These are phyloP conservation scores for Abeoforma whisleri DNA, from an alignment of 78 protist genomes.

Conservation along the genomic window DNA sequence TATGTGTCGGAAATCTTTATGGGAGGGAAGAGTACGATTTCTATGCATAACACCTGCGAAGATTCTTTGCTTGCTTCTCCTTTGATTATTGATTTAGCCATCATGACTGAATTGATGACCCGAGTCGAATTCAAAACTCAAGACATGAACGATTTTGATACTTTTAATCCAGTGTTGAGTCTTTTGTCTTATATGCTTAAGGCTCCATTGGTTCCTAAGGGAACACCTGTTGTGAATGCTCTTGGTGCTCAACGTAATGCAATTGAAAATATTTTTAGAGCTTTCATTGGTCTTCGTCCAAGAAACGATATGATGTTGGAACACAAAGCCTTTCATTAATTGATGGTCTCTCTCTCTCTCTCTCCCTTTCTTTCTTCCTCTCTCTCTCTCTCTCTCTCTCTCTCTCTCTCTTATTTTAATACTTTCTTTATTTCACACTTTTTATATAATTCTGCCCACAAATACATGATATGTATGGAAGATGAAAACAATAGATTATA, in stretches of 20 bases:
- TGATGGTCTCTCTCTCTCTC: too few relatives aligned
- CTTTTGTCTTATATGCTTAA: slow-evolving; percentile 75
- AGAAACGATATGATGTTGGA: slow-evolving; percentile 84
- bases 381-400: too few relatives aligned
- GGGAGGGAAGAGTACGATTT: slow-evolving; percentile 91
- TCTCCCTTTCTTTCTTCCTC: too few relatives aligned
- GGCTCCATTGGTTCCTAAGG: slow-evolving; percentile 86
- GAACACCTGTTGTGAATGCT: slow-evolving; percentile 90
- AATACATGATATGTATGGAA: too few relatives aligned
- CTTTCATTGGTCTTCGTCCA: slow-evolving; percentile 84
- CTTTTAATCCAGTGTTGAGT: slow-evolving; percentile 76
- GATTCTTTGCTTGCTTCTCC: slow-evolving; percentile 93
- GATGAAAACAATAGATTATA: too few relatives aligned
- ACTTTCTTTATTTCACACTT: too few relatives aligned
- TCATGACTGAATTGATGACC: slow-evolving; percentile 73
- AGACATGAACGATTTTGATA: slow-evolving; percentile 39
- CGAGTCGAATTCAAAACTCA: slow-evolving; percentile 65
- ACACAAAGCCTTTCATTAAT: slow-evolving; percentile 44
- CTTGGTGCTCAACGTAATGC: slow-evolving; percentile 82
- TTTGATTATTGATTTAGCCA: slow-evolving; percentile 87
- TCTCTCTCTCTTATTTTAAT: too few relatives aligned
- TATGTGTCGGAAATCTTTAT: slow-evolving; percentile 85
- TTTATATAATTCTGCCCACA: too few relatives aligned
- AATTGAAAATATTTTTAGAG: slow-evolving; percentile 82
- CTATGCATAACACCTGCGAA: slow-evolving; percentile 78